Evolutionary conservation across 2,329 filamentous ascomycete species (phyloP), one percentile per base, ranked within the genome.

Genomic region (Tolypocladium tundrense): DNA sequence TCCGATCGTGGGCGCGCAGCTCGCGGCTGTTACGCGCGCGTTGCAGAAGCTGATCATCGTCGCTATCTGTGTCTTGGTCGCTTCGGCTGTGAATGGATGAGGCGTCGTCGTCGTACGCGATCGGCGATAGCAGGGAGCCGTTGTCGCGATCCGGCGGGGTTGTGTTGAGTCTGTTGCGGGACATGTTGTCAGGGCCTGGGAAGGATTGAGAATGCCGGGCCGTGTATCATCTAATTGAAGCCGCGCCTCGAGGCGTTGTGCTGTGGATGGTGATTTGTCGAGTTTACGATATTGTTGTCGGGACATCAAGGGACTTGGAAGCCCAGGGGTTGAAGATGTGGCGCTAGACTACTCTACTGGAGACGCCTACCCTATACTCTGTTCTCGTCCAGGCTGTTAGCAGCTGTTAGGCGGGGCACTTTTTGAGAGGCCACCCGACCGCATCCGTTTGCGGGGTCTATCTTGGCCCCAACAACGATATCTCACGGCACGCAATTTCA

Each of bases 31-130:
- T 88, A 53, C 87, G 81, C 40, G 85, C 85, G 10, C 81, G 81
- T 59, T 80, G 76, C 61, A 88, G 75, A 56, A 89, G 77, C 66
- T 88, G 78, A 69, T 91, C 87, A 70, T 91, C 88, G 63, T 90
- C 87, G 72, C 85, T 88, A 68, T 91, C 88, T 58, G 84, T 87
- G 67, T 90, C 87, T 69, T 90, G 87, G 66, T 88, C 87, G 74
- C 81, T 85, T 61, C 82, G 81, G 65, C 80, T 85, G 65, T 85
- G 81, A 48, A 90, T 73, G 8, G 86, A 88, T 14, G 82, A 75
- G 56, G 84, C 85, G 70, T 90, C 88, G 65, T 86, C 85, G 63
- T 89, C 86, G 75, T 88, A 87, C 53, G 77, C 79, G 60, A 76
- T 71, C 45, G 86, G 85, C 14, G 85, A 87, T 53, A 89, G 81